Percentiles rank a stretch among this genome's conserved stretches.
phyloP scores from a whole-genome alignment of 1,139 yeast species.

The Hyphopichia pseudoburtonii region DNA sequence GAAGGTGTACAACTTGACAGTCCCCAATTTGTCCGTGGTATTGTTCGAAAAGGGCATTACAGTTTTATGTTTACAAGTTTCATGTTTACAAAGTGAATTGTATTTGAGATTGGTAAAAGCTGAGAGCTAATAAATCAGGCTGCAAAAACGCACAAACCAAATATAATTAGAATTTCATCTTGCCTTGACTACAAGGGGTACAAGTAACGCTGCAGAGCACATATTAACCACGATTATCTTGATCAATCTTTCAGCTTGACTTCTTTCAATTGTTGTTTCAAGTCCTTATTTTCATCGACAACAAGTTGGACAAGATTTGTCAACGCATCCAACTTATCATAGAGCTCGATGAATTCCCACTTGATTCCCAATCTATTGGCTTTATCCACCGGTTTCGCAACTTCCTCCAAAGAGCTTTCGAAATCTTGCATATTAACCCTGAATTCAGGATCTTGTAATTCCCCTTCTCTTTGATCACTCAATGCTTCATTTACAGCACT shows the following conservation, averaged over 20 bases:
- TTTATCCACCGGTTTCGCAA: slow-evolving; percentile 56
- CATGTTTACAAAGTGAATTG: no score
- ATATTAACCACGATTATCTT: not conserved
- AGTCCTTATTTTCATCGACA: slow-evolving; percentile 41
- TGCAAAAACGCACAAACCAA: no score
- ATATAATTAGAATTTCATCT: no score
- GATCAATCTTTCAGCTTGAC: not conserved
- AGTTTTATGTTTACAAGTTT: no score
- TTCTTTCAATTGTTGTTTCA: slow-evolving; percentile 19
- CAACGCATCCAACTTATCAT: slow-evolving; percentile 48
- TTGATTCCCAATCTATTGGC: slow-evolving; percentile 60
- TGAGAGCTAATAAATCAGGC: no score
- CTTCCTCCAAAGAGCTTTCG: slow-evolving; percentile 43
- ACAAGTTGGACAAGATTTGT: slow-evolving; percentile 42
- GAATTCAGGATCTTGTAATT: slow-evolving; percentile 71
- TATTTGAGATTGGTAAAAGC: no score
- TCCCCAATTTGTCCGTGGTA: no score
- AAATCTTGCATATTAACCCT: slow-evolving; percentile 49
- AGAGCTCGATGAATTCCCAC: slow-evolving; percentile 64
- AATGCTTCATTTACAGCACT: slow-evolving; percentile 39
- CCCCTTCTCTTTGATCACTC: slow-evolving; percentile 59
- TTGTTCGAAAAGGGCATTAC: no score
- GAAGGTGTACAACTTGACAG: no score
- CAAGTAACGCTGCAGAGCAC: not conserved
- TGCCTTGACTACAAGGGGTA: no score